Base-by-base conservation (phyloP, 805 yeast species). In the Candida alai region DNA sequence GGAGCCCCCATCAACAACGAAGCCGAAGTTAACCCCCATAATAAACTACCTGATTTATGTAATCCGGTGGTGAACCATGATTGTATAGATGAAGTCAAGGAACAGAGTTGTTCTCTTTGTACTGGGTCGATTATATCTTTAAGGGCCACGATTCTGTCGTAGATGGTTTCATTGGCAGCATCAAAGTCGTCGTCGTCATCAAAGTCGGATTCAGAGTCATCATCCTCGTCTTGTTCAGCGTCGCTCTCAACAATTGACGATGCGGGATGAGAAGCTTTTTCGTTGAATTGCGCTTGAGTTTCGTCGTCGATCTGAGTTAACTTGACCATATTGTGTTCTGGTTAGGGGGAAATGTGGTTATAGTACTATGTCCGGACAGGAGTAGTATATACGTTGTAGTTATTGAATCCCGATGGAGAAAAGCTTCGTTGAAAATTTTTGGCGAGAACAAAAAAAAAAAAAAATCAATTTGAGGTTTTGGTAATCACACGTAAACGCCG, bases 1-100 rank as follows among this genome's bases (percentile, higher is more conserved):
- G 99, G 99, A 30, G 88, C 95, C 58, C 96, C 97, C 50, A 93
- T 69, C 43, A 93, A 74, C 50, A 93, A 67, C 26, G 85, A 79
- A 26, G 93, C 76, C 9, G 97, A 80, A 9, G 96, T 79, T 37
- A 86, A 45, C 41, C 83, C 74, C 97, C 97, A 93, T 47, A 89
- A 71, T 24, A 84, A 67, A 48, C 74, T 73, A 41, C 96, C 96
- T 41, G 84, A 70, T 46, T 77, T 78, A 41, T 68, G 53, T 36
- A 79, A 64, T 22, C 76, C 70, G 21, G 69, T 39, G 37, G 62
- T 60, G 24, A 78, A 49, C 23, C 37, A 45, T 11, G 47, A 42
- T 39, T 49, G 51, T 28, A 58, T 42, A 21, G 45, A 33, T 30
- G 49, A 49, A 10, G 52, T 47, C 24, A 75, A 61, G 27, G 68